Conservation (phyloP, 1,284 basidiomycete species). For the Calocybe gambosa region DNA sequence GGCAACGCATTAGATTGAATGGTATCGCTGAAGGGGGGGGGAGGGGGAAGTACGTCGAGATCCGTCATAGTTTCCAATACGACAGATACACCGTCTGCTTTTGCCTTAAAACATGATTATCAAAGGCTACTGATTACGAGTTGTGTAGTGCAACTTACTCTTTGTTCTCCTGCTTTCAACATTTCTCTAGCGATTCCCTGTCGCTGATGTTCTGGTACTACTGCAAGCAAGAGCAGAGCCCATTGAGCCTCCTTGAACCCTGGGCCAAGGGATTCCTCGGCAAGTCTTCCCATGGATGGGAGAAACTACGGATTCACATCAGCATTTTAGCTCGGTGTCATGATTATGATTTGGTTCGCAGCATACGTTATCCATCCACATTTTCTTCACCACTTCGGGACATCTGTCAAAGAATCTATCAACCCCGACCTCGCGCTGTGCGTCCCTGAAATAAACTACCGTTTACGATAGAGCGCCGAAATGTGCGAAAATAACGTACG, state of each 20-base stretch:
- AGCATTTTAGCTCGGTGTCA: background rate
- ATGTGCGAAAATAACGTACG: slow-evolving; percentile 12
- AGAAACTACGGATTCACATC: slow-evolving; percentile 15
- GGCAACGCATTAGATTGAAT: background rate
- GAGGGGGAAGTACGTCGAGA: slow-evolving; percentile 10
- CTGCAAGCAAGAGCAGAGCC: slow-evolving; percentile 22
- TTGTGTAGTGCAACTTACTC: slow-evolving; percentile 9
- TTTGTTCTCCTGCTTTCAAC: slow-evolving; percentile 18
- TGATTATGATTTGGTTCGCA: background rate
- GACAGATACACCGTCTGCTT: slow-evolving; percentile 11
- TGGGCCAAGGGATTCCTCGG: slow-evolving; percentile 15
- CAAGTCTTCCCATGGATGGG: slow-evolving; percentile 15
- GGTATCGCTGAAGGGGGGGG: background rate
- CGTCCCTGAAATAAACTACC: slow-evolving; percentile 15
- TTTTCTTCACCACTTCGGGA: slow-evolving; percentile 16
- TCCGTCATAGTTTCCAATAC: slow-evolving; percentile 17
- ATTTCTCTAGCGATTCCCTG: slow-evolving; percentile 23
- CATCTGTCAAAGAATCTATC: slow-evolving; percentile 18
- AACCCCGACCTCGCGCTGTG: slow-evolving; percentile 20
- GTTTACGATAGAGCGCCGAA: background rate
- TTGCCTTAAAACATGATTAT: slow-evolving; percentile 7
- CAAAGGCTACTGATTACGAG: background rate
- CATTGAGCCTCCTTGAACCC: slow-evolving; percentile 19
- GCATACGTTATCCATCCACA: slow-evolving; percentile 25
- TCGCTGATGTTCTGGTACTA: slow-evolving; percentile 21